Evolutionary conservation across 768 basidiomycete species (phyloP).

Genomic region (Sporobolomyces roseus): DNA sequence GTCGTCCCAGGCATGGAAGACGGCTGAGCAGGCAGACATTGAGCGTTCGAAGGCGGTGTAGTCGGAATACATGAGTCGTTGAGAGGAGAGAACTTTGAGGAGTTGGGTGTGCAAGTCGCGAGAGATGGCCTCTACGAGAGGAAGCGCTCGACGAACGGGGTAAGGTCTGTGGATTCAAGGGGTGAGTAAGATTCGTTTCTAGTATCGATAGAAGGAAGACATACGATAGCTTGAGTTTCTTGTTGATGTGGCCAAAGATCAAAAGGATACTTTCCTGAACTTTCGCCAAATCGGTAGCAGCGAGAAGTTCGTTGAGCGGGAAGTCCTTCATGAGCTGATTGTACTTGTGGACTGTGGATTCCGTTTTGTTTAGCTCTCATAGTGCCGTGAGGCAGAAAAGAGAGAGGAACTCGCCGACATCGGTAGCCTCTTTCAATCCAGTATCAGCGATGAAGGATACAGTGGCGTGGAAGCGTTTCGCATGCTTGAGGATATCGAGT

Average conservation of each 20-base stretch:
- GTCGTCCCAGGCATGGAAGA: conserved; percentile 82
- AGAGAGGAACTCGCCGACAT: conserved; percentile 60
- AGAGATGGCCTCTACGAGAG: conserved; percentile 96
- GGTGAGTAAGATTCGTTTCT: not conserved
- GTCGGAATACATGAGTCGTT: conserved; percentile 85
- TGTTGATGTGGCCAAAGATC: conserved; percentile 90
- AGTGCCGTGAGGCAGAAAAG: not conserved
- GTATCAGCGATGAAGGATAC: conserved; percentile 98
- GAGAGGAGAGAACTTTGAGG: conserved; percentile 80
- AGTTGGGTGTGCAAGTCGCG: conserved; percentile 95
- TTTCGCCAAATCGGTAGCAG: conserved; percentile 92
- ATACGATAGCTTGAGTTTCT: conserved; percentile 81
- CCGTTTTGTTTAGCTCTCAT: not conserved
- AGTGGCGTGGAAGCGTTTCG: conserved; percentile 93
- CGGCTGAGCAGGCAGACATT: conserved; percentile 66
- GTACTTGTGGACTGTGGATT: conserved; percentile 78
- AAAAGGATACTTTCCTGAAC: conserved; percentile 80
- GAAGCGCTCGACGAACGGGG: conserved; percentile 89
- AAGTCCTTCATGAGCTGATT: conserved; percentile 99
- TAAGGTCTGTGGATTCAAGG: conserved; percentile 67
- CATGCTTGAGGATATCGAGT: conserved; percentile 80
- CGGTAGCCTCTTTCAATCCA: conserved; percentile 87
- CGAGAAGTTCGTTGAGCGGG: conserved; percentile 90
- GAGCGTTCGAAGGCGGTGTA: conserved; percentile 90
- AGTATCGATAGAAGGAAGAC: no score